Evolutionary conservation across 257 asterid genomes (phyloP).

Genomic region (Solanum bulbocastanum): DNA sequence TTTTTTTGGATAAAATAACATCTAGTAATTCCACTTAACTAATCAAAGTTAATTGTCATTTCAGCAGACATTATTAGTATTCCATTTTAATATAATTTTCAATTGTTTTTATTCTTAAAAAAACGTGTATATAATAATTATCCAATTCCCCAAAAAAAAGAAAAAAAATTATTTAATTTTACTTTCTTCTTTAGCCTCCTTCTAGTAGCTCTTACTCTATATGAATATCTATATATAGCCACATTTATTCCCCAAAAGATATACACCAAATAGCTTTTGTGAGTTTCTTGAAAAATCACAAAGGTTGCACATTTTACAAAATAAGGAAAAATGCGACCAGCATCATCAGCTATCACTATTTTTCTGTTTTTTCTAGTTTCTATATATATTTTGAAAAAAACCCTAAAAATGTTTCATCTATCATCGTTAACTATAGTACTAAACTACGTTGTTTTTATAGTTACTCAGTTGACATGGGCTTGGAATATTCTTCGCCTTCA

Average conservation of each 20-base stretch:
- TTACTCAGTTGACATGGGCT: conserved; percentile 1
- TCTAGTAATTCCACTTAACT: not conserved
- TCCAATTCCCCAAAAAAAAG: not conserved
- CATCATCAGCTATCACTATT: not conserved
- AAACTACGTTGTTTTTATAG: not conserved
- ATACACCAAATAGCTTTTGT: not conserved
- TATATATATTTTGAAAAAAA: not conserved
- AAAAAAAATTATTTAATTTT: not conserved
- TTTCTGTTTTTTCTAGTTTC: not conserved
- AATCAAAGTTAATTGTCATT: not conserved
- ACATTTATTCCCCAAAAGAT: not conserved
- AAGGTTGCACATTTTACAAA: not conserved
- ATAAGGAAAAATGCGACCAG: not conserved
- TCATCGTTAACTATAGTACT: not conserved
- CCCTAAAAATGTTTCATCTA: not conserved
- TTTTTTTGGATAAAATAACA: not conserved
- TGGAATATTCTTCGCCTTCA: conserved; percentile 4
- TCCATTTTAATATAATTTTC: not conserved
- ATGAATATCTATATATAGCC: not conserved
- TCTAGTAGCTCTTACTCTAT: too few relatives aligned
- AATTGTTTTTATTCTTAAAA: not conserved
- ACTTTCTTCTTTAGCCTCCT: not conserved
- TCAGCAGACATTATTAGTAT: not conserved
- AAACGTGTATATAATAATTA: not conserved
- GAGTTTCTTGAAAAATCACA: not conserved